Evolutionary conservation across 805 yeast species (phyloP).

Genomic region (Saccharomycopsis amapae): DNA sequence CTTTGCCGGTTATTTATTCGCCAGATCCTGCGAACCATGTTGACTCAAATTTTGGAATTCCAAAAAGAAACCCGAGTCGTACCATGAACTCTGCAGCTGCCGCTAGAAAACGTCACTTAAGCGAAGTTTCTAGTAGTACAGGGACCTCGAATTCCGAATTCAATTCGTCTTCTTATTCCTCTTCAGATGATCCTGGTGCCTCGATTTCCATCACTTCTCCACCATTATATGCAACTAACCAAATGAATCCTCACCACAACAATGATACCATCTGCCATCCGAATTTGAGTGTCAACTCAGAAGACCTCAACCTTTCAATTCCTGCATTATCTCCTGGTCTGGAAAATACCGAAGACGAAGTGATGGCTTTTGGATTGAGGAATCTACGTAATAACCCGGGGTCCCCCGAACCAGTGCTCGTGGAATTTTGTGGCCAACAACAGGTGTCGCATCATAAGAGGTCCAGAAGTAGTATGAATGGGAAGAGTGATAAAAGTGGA

Average conservation of each 20-base stretch:
- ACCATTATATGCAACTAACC: not conserved
- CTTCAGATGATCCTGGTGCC: not conserved
- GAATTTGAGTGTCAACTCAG: not conserved
- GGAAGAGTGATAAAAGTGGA: constrained; percentile 3
- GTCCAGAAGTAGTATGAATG: constrained; percentile 27
- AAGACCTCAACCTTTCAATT: constrained; percentile 6
- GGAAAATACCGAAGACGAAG: not conserved
- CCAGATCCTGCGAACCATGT: not conserved
- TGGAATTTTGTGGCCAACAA: constrained; percentile 5
- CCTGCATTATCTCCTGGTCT: not conserved
- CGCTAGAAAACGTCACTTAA: not conserved
- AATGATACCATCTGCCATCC: not conserved
- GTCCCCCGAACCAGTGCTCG: not conserved
- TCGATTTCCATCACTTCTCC: not conserved
- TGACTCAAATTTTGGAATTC: not conserved
- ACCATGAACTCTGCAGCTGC: not conserved
- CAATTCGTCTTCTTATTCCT: not conserved
- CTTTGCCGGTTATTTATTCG: constrained; percentile 16
- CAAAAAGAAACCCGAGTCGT: not conserved
- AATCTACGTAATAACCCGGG: not conserved
- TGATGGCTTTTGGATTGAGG: not conserved
- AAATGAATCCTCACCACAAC: not conserved
- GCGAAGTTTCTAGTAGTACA: not conserved
- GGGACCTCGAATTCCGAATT: not conserved
- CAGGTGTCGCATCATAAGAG: constrained; percentile 22